These are phyloP conservation scores for Aaosphaeria arxii DNA, from an alignment of 2,329 filamentous ascomycete genomes.

Conservation along the genomic window DNA sequence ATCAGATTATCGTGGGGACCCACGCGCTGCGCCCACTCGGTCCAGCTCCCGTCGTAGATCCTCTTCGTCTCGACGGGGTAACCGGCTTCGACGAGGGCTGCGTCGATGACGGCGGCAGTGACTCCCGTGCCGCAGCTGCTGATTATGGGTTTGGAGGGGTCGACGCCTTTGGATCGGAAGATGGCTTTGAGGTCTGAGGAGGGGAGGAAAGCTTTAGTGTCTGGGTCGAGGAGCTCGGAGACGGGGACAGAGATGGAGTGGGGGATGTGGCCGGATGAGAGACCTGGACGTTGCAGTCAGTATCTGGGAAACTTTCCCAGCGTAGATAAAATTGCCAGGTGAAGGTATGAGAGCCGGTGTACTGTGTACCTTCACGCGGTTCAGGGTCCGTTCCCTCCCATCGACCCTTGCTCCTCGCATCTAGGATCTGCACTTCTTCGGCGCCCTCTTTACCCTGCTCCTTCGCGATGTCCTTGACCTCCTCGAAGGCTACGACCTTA, in stretches of 20 bases:
- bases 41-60: conserved; percentile 97
- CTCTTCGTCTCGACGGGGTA: conserved; percentile 68
- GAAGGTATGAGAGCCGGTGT: not conserved
- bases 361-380: conserved; percentile 66
- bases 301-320: not conserved
- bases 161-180: conserved; percentile 76
- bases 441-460: conserved; percentile 79
- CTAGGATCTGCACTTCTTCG: conserved; percentile 82
- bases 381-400: conserved; percentile 84
- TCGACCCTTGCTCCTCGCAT: conserved; percentile 76
- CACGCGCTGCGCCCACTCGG: conserved; percentile 53
- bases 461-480: conserved; percentile 72
- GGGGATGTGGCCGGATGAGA: conserved; percentile 90
- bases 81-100: conserved; percentile 75
- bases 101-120: conserved; percentile 86
- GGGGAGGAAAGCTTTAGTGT: conserved; percentile 76
- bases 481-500: conserved; percentile 76
- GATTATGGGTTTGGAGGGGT: conserved; percentile 77
- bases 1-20: not conserved
- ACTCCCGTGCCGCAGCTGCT: conserved; percentile 91
- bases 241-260: conserved; percentile 82
- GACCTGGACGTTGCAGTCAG: conserved; percentile 23
- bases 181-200: conserved; percentile 69
- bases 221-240: conserved; percentile 72
- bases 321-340: not conserved